These are phyloP conservation scores for Aspergillus quadricinctus DNA, from an alignment of 2,329 filamentous ascomycete species.

Conservation along the genomic window DNA sequence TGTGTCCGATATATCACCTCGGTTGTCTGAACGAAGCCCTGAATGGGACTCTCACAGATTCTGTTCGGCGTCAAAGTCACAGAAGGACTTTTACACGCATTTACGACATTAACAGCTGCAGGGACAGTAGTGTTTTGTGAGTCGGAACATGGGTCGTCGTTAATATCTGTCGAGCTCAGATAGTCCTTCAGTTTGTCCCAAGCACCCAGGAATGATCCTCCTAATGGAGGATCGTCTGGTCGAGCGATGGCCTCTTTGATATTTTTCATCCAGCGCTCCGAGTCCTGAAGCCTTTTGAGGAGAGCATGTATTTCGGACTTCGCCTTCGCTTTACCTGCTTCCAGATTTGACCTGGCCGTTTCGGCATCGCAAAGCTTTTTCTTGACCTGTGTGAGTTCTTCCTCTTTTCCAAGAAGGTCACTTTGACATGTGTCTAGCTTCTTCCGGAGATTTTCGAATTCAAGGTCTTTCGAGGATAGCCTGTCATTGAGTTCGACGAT, in stretches of 20 bases:
- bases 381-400: conserved; percentile 21
- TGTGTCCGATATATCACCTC: conserved; percentile 17
- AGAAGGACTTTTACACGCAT: not conserved
- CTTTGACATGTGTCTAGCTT: conserved; percentile 13
- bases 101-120: not conserved
- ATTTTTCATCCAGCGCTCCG: conserved; percentile 19
- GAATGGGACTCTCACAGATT: not conserved
- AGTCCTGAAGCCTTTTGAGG: conserved; percentile 21
- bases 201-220: conserved; percentile 14
- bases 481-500: conserved; percentile 18
- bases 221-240: conserved; percentile 9
- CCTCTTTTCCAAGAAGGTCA: conserved; percentile 21
- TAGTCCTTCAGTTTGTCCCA: conserved; percentile 18
- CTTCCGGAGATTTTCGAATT: conserved; percentile 8
- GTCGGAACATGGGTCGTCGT: not conserved
- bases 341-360: conserved; percentile 13
- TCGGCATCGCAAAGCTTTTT: conserved; percentile 10
- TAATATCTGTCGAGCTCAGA: conserved; percentile 7
- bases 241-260: conserved; percentile 18
- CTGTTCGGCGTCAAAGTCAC: conserved; percentile 1
- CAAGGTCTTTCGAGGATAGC: conserved; percentile 1
- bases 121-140: not conserved
- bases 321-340: conserved; percentile 16
- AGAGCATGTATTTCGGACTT: conserved; percentile 23
- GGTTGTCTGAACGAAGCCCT: conserved; percentile 10